Percentiles rank a stretch among this genome's conserved stretches.
Evolutionary conservation across 331 rosid species (phyloP).

Genomic region (Malus hybrid): DNA sequence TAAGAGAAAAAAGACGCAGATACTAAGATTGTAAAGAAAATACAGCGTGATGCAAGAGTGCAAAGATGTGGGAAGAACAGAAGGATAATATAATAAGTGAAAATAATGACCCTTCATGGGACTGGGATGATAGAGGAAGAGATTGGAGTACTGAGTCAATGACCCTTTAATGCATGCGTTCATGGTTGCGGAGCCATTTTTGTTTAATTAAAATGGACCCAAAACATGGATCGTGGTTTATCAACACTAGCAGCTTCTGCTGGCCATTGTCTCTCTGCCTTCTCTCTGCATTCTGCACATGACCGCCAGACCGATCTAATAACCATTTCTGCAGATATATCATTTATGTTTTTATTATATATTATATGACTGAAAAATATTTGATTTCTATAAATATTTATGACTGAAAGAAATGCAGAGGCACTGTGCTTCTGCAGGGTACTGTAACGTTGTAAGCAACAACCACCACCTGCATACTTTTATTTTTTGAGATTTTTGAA

Average conservation of each 20-base stretch:
- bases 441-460: conserved; percentile 19
- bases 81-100: conserved; percentile 36
- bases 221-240: conserved; percentile 22
- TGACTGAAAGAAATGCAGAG: not conserved
- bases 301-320: conserved; percentile 27
- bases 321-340: not conserved
- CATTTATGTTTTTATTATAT: not conserved
- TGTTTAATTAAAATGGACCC: conserved; percentile 16
- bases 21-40: conserved; percentile 2
- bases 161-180: not conserved
- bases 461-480: conserved; percentile 11
- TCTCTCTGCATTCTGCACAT: conserved; percentile 50
- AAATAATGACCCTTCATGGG: not conserved
- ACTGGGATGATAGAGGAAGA: not conserved
- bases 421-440: conserved; percentile 18
- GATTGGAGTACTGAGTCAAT: not conserved
- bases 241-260: conserved; percentile 11
- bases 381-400: not conserved
- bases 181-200: conserved; percentile 15
- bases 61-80: conserved; percentile 15
- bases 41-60: not conserved
- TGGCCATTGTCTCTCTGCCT: conserved; percentile 21
- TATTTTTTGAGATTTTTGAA: not conserved
- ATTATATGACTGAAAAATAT: not conserved
- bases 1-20: not conserved